Conservation (phyloP, 2,329 filamentous ascomycete species). For the Juglanconis sp. region DNA sequence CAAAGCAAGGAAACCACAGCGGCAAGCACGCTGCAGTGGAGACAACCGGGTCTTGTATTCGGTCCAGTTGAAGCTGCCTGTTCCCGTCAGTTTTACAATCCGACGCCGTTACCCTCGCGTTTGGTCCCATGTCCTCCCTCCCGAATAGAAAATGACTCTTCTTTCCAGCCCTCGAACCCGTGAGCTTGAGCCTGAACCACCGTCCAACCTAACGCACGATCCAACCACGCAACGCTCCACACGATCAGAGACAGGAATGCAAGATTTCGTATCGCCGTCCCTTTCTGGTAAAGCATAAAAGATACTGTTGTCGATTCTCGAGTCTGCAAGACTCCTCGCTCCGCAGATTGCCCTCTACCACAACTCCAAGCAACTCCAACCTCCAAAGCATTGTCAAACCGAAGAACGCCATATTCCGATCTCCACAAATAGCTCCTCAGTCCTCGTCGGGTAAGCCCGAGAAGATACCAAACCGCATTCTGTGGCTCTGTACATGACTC, state of each 20-base stretch:
- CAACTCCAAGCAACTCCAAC: constrained; percentile 17
- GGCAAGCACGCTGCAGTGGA: no score
- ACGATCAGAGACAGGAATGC: background rate
- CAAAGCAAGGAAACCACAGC: no score
- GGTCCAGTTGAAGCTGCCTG: background rate
- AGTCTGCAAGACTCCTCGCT: constrained; percentile 4
- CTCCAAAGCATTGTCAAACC: constrained; percentile 13
- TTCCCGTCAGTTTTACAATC: background rate
- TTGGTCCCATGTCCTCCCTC: background rate
- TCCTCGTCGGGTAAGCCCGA: constrained; percentile 18
- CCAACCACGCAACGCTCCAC: background rate
- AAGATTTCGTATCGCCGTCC: background rate
- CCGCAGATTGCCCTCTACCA: background rate
- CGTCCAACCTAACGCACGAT: background rate
- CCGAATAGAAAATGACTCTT: background rate
- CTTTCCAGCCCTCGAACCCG: background rate
- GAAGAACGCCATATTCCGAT: constrained; percentile 9
- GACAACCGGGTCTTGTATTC: background rate
- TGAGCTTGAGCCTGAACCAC: background rate
- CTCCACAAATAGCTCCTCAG: constrained; percentile 8
- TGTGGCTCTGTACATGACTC: constrained; percentile 15
- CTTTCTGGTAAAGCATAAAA: background rate
- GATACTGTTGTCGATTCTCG: constrained; percentile 3
- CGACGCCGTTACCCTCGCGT: background rate
- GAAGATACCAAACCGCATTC: constrained; percentile 19